Conservation (phyloP, 2,329 filamentous ascomycete genomes). For the Trichoderma sp. region DNA sequence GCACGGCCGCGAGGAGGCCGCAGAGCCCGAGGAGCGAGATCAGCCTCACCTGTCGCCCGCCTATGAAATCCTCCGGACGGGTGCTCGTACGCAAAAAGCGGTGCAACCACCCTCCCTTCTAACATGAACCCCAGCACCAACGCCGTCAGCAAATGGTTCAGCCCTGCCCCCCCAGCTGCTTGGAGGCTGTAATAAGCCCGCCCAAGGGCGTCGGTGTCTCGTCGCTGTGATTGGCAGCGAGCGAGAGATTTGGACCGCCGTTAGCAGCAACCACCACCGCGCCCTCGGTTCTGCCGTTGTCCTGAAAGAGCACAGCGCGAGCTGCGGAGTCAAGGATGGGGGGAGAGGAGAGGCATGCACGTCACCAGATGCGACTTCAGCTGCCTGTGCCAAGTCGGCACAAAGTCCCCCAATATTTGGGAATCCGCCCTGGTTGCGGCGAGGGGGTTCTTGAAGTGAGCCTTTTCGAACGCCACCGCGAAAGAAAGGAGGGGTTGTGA, state of each 20-base stretch:
- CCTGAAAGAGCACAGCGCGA: slow-evolving; percentile 17
- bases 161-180: slow-evolving; percentile 12
- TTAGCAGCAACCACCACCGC: slow-evolving; percentile 13
- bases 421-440: background rate
- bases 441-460: background rate
- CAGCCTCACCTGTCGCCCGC: background rate
- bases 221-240: slow-evolving; percentile 12
- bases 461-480: slow-evolving; percentile 6
- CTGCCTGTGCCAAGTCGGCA: slow-evolving; percentile 7
- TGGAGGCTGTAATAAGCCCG: slow-evolving; percentile 3
- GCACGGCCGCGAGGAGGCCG: background rate
- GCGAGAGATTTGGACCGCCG: background rate
- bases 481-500: background rate
- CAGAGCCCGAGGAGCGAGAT: background rate
- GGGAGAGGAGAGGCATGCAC: slow-evolving; percentile 3
- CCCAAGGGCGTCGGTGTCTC: background rate
- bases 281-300: slow-evolving; percentile 14
- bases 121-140: too few species aligned
- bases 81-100: too few species aligned
- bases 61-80: too few species aligned
- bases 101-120: too few species aligned
- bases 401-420: background rate
- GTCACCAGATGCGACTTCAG: slow-evolving; percentile 18
- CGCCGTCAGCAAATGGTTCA: slow-evolving; percentile 3
- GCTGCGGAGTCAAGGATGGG: slow-evolving; percentile 13